phyloP scores from a whole-genome alignment of 768 basidiomycete species.

The Amyloporia xantha region DNA sequence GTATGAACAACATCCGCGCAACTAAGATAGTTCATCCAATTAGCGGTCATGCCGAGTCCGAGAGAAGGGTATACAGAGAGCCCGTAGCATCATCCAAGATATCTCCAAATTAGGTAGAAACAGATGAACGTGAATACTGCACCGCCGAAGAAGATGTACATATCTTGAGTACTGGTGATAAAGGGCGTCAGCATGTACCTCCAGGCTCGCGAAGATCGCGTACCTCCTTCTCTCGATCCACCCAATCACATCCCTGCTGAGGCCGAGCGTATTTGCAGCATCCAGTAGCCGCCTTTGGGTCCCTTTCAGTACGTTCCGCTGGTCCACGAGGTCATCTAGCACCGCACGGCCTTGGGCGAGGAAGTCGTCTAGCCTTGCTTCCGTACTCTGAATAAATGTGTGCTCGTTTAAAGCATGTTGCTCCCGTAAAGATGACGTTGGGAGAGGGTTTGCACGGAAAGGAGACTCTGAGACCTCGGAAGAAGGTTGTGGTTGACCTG shows the following conservation, averaged over 20 bases:
- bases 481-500: slow-evolving; percentile 21
- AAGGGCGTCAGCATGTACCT: neutral
- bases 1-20: no score
- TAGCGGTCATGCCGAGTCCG: no score
- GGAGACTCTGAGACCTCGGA: slow-evolving; percentile 74
- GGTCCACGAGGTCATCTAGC: slow-evolving; percentile 86
- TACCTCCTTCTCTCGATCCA: slow-evolving; percentile 97
- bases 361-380: slow-evolving; percentile 81
- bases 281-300: slow-evolving; percentile 81
- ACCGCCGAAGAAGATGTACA: slow-evolving; percentile 87
- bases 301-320: slow-evolving; percentile 91
- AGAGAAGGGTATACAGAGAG: no score
- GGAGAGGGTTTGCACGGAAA: slow-evolving; percentile 52
- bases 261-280: slow-evolving; percentile 89
- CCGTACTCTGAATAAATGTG: slow-evolving; percentile 79
- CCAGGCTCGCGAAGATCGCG: slow-evolving; percentile 25
- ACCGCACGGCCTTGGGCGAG: slow-evolving; percentile 89
- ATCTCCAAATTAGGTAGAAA: slow-evolving; percentile 91
- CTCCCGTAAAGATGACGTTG: slow-evolving; percentile 53
- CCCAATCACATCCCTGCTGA: slow-evolving; percentile 90
- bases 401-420: slow-evolving; percentile 83
- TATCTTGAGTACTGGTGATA: slow-evolving; percentile 81
- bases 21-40: no score
- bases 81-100: slow-evolving; percentile 72
- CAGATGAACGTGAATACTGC: slow-evolving; percentile 85